Evolutionary conservation across 768 basidiomycete genomes (phyloP), one percentile per base, ranked within the genome.

Genomic region (Melanogaster broomeanus): DNA sequence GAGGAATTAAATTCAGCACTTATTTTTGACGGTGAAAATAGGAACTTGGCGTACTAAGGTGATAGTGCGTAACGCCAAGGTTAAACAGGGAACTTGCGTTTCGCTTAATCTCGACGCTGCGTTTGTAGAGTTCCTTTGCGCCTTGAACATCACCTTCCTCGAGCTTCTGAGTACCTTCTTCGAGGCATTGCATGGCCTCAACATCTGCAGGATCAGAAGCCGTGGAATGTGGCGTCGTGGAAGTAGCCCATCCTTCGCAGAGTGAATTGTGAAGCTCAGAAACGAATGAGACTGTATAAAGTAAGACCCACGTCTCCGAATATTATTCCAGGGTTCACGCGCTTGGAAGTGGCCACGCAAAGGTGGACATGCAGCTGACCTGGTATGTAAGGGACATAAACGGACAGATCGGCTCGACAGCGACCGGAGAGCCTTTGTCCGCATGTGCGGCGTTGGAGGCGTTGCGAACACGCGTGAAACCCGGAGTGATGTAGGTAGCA

Each of bases 51-150:
- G 51, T 65, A 93, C 90, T 92, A 42, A 93, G 80, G 68, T 93
- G 91, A 67, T 93, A 93, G 63, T 90, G 85, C 4, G 92, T 91
- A 27, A 93, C 92, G 38, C 92, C 91, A 13, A 93, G 78, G 65
- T 93, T 93, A 71, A 93, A 93, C 34, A 93, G 77, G 12, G 88
- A 85, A 66, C 87, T 89, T 10, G 90, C 87, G 48, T 79, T 88
- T 52, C 84, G 81, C 65, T 87, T 85, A 50, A 93, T 89, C 62
- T 91, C 84, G 25, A 85, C 80, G 61, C 90, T 91, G 58, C 90
- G 82, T 67, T 80, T 75, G 71, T 93, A 93, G 34, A 89, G 76
- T 42, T 74, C 74, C 67, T 88, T 92, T 45, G 91, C 91, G 45
- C 77, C 82, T 59, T 88, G 77, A 3, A 93, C 83, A 55, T 93